Evolutionary conservation across 179 eudicot genomes (phyloP).

Genomic region (Beta lomatogona): DNA sequence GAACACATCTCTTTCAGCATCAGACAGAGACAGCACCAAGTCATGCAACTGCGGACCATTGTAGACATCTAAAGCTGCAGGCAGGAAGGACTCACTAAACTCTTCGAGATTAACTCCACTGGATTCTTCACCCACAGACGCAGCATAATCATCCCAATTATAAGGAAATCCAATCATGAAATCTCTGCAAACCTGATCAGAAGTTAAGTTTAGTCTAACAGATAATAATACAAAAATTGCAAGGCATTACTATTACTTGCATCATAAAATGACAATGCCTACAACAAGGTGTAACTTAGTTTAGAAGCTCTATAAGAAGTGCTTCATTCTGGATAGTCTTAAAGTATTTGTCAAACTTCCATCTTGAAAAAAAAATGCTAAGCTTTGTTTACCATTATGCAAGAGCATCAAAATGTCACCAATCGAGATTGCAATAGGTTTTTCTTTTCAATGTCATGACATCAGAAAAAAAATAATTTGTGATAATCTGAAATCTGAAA

Average conservation of each 20-base stretch:
- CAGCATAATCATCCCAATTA: conserved; percentile 57
- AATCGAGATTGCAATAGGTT: no score
- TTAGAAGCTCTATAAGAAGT: neutral
- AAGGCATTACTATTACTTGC: neutral
- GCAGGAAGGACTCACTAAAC: conserved; percentile 4
- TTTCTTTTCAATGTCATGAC: no score
- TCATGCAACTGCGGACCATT: conserved; percentile 38
- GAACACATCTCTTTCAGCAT: conserved; percentile 24
- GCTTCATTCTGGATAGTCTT: no score
- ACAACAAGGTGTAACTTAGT: neutral
- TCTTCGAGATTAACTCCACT: conserved; percentile 1
- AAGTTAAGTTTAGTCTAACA: neutral
- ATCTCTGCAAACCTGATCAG: conserved; percentile 52
- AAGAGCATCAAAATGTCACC: no score
- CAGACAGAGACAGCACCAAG: conserved; percentile 15
- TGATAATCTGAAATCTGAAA: no score
- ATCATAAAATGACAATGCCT: neutral
- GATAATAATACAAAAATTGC: neutral
- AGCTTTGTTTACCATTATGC: no score
- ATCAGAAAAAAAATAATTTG: no score
- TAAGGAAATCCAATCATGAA: conserved; percentile 67
- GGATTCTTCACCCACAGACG: conserved; percentile 35
- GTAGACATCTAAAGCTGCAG: conserved; percentile 17
- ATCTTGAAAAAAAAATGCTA: no score
- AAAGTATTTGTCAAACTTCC: no score